These are phyloP conservation scores for Phoenix roebelenii DNA, from an alignment of 176 grass and related monocot genomes.

Conservation along the genomic window DNA sequence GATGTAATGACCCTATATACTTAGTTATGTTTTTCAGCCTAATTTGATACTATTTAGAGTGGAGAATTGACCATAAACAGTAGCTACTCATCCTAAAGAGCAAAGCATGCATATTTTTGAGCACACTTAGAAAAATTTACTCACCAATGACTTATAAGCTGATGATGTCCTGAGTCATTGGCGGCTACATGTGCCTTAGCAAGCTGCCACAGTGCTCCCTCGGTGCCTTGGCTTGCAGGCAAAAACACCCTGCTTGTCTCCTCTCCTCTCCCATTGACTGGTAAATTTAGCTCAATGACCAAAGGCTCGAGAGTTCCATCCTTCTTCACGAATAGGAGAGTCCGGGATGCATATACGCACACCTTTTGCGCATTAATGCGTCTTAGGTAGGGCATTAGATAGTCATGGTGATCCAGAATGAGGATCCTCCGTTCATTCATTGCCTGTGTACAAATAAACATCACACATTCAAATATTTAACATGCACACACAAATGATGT, in stretches of 20 bases:
- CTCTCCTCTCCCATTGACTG: not conserved
- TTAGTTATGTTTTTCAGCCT: too few species aligned
- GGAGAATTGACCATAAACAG: too few species aligned
- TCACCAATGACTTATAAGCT: slow-evolving; percentile 96
- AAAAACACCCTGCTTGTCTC: slow-evolving; percentile 52
- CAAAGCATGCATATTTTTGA: too few species aligned
- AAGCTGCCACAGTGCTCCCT: slow-evolving; percentile 51
- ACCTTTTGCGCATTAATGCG: slow-evolving; percentile 56
- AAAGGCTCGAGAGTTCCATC: slow-evolving; percentile 55
- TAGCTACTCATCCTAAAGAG: too few species aligned
- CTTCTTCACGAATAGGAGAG: slow-evolving; percentile 60
- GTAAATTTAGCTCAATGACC: slow-evolving; percentile 68
- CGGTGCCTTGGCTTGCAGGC: slow-evolving; percentile 29
- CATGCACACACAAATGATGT: not conserved
- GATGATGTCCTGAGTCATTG: slow-evolving; percentile 93
- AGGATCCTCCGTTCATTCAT: slow-evolving; percentile 38
- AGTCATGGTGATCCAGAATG: slow-evolving; percentile 88
- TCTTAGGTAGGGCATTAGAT: slow-evolving; percentile 69
- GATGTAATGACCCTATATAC: too few species aligned
- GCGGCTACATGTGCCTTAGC: slow-evolving; percentile 79
- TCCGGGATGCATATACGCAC: slow-evolving; percentile 83
- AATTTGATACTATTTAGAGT: too few species aligned
- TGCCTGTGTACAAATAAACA: slow-evolving; percentile 30
- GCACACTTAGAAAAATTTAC: not conserved
- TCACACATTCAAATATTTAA: not conserved